A percentile compares a stretch with the other conserved stretches of the same genome.
phyloP scores from a whole-genome alignment of 257 asterid species.

The Paraleonurus japonicus region DNA sequence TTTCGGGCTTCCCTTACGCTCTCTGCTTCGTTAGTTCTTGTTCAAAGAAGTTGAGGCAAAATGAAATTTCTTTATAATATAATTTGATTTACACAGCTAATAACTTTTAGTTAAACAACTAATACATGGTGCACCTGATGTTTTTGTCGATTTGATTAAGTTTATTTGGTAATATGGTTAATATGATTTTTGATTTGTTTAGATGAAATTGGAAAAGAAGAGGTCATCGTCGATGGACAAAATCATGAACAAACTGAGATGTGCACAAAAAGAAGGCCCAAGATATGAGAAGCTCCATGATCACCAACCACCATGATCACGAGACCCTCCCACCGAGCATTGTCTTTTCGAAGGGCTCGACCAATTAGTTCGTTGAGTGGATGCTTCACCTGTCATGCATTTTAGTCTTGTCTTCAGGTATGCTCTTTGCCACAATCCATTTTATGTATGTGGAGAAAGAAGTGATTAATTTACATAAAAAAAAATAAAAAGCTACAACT shows the following conservation, averaged over 20 bases:
- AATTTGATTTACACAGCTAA: neutral
- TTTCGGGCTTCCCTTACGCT: conserved; percentile 6
- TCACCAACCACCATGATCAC: conserved; percentile 42
- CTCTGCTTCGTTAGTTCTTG: neutral
- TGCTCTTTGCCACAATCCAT: neutral
- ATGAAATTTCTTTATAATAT: neutral
- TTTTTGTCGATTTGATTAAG: neutral
- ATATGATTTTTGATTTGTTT: conserved; percentile 20
- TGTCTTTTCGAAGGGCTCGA: conserved; percentile 60
- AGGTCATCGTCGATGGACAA: conserved; percentile 93
- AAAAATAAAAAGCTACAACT: neutral
- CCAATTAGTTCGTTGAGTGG: conserved; percentile 78
- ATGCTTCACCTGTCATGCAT: conserved; percentile 90
- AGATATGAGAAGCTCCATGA: conserved; percentile 67
- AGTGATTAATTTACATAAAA: neutral
- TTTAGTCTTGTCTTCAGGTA: conserved; percentile 47
- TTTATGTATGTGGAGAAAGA: neutral
- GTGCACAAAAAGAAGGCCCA: conserved; percentile 93
- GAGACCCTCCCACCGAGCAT: conserved; percentile 46
- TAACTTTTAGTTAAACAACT: neutral
- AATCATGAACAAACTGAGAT: conserved; percentile 79
- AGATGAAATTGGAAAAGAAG: conserved; percentile 97
- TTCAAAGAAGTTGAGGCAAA: neutral
- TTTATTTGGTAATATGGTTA: neutral
- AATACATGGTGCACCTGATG: neutral